Percentiles rank a stretch among this genome's conserved stretches.
Conservation (phyloP, 1,284 basidiomycete species). For the Trichosporon faecale region DNA sequence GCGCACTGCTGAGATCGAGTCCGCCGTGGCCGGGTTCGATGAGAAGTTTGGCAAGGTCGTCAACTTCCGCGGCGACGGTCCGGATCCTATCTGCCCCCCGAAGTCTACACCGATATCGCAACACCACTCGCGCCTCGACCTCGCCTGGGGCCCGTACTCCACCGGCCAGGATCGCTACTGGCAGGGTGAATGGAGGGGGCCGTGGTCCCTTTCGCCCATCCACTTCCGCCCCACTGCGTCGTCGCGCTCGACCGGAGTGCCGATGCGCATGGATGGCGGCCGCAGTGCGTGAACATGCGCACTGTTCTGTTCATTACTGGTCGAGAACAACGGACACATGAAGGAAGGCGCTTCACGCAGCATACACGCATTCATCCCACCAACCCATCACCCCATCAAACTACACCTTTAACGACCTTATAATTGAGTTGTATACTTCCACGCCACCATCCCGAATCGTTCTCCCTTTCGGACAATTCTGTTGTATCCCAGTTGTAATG, state of each 20-base stretch:
- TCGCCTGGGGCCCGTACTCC: not conserved
- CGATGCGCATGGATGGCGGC: not conserved
- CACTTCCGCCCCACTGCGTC: not conserved
- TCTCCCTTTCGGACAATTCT: not conserved
- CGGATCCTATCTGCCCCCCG: not conserved
- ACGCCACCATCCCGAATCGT: not conserved
- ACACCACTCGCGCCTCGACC: constrained; percentile 3
- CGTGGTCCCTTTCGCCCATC: constrained; percentile 3
- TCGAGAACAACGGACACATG: not conserved
- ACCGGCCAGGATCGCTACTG: constrained; percentile 4
- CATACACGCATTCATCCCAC: not conserved
- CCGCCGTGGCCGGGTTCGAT: not conserved
- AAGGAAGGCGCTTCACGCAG: not conserved
- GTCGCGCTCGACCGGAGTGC: not conserved
- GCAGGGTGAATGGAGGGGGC: not conserved
- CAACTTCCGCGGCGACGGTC: not conserved
- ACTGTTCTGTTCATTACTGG: not conserved
- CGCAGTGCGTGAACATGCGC: not conserved
- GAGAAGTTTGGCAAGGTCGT: constrained; percentile 5
- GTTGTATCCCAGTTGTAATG: constrained; percentile 11
- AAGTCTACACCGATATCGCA: not conserved
- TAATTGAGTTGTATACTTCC: not conserved
- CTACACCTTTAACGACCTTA: not conserved
- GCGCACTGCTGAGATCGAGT: not conserved
- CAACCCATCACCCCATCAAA: not conserved